Percentiles rank a stretch among this genome's conserved stretches.
These are phyloP conservation scores for Medicago ruthenica DNA, from an alignment of 306 rosid genomes.

Conservation along the genomic window DNA sequence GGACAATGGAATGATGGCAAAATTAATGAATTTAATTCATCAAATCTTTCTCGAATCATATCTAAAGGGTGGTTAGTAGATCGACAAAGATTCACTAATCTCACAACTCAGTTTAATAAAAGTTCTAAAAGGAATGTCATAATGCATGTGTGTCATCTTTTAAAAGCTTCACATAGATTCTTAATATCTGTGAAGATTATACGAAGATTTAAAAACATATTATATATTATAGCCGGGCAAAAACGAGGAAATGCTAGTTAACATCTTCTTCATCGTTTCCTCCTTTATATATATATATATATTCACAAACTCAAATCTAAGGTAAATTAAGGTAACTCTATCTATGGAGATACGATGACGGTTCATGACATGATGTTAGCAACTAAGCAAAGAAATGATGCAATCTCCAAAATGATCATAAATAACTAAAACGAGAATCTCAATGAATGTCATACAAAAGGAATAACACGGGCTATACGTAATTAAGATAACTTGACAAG, in stretches of 20 bases:
- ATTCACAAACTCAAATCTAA: slow-evolving; percentile 23
- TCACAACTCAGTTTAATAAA: not conserved
- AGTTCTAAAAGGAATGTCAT: not conserved
- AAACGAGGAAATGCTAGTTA: not conserved
- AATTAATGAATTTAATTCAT: not conserved
- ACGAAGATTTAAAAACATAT: not conserved
- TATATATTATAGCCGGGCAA: not conserved
- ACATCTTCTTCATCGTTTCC: slow-evolving; percentile 31
- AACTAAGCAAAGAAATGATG: slow-evolving; percentile 15
- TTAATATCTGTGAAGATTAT: not conserved
- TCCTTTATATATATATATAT: slow-evolving; percentile 38
- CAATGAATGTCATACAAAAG: slow-evolving; percentile 12
- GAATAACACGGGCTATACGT: not conserved
- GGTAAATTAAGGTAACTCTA: not conserved
- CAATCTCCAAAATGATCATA: slow-evolving; percentile 25
- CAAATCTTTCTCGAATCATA: slow-evolving; percentile 38
- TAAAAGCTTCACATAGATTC: slow-evolving; percentile 40
- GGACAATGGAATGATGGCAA: not conserved
- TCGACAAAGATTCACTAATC: slow-evolving; percentile 41
- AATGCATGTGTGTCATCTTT: slow-evolving; percentile 5
- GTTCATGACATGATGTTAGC: slow-evolving; percentile 18
- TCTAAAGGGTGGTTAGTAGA: slow-evolving; percentile 12
- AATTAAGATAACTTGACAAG: not conserved
- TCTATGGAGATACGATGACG: slow-evolving; percentile 27
- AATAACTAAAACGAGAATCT: slow-evolving; percentile 12